phyloP scores from a whole-genome alignment of 257 asterid species.

The Penstemon barbatus region DNA sequence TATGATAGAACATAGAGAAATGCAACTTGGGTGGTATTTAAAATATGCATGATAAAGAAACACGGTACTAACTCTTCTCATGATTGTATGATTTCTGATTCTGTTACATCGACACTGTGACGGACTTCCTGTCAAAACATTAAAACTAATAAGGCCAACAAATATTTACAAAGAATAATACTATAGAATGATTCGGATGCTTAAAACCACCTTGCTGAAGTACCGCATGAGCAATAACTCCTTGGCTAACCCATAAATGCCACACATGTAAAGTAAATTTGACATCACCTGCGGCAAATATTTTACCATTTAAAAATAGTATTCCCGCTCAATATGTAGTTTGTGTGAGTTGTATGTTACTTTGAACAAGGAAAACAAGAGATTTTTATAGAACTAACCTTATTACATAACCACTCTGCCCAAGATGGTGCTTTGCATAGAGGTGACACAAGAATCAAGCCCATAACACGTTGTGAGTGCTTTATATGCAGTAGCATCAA shows the following conservation, averaged over 20 bases:
- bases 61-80: conserved; percentile 77
- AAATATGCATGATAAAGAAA: background rate
- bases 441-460: conserved; percentile 94
- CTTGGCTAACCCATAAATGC: conserved; percentile 81
- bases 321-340: too few species aligned
- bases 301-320: conserved; percentile 18
- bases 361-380: too few species aligned
- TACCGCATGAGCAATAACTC: conserved; percentile 88
- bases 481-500: conserved; percentile 54
- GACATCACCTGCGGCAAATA: conserved; percentile 79
- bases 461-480: conserved; percentile 71
- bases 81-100: conserved; percentile 88
- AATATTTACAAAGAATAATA: conserved; percentile 4
- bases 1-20: conserved; percentile 1
- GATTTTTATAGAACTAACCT: conserved; percentile 51
- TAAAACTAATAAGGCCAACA: conserved; percentile 16
- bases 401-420: conserved; percentile 95
- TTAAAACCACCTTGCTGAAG: conserved; percentile 80
- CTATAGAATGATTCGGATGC: background rate
- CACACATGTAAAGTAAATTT: conserved; percentile 85
- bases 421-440: conserved; percentile 93
- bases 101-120: conserved; percentile 64
- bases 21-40: conserved; percentile 3
- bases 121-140: conserved; percentile 66
- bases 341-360: too few species aligned